A percentile compares a stretch with the other conserved stretches of the same genome.
phyloP scores from a whole-genome alignment of 331 rosid genomes.

The Prunus yedoensis region DNA sequence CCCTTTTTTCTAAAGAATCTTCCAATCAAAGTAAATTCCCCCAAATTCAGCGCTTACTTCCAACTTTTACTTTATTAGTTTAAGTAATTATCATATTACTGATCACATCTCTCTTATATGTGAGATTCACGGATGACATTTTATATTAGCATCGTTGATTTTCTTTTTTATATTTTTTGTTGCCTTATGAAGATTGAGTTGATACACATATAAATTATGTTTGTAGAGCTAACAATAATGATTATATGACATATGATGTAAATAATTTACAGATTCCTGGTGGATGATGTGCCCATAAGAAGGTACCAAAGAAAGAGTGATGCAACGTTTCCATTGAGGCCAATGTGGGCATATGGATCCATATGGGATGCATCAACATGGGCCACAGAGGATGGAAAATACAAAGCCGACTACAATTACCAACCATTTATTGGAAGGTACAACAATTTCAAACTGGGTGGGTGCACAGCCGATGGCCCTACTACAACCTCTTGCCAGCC shows the following conservation, averaged over 20 bases:
- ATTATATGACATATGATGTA: background rate
- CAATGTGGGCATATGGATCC: conserved; percentile 85
- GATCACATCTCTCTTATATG: background rate
- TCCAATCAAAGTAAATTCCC: background rate
- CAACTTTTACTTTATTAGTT: background rate
- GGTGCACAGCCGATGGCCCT: conserved; percentile 39
- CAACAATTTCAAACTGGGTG: conserved; percentile 57
- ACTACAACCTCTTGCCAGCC: conserved; percentile 44
- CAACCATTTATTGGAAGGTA: conserved; percentile 80
- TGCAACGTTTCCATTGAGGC: conserved; percentile 70
- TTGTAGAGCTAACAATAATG: background rate
- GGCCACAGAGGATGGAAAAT: conserved; percentile 92
- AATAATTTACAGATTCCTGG: conserved; percentile 56
- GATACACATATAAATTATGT: background rate
- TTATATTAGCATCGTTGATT: background rate
- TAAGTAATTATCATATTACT: background rate
- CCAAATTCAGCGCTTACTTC: background rate
- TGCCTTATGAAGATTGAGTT: background rate
- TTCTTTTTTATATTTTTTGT: too few relatives aligned
- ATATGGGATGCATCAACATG: conserved; percentile 96
- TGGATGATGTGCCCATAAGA: conserved; percentile 87
- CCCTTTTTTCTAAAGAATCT: background rate
- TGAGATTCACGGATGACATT: background rate
- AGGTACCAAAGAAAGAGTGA: conserved; percentile 68
- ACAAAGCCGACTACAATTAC: conserved; percentile 70